Base-by-base conservation (phyloP, 495 filamentous ascomycete species). In the Aspergillus olivimuriae region DNA sequence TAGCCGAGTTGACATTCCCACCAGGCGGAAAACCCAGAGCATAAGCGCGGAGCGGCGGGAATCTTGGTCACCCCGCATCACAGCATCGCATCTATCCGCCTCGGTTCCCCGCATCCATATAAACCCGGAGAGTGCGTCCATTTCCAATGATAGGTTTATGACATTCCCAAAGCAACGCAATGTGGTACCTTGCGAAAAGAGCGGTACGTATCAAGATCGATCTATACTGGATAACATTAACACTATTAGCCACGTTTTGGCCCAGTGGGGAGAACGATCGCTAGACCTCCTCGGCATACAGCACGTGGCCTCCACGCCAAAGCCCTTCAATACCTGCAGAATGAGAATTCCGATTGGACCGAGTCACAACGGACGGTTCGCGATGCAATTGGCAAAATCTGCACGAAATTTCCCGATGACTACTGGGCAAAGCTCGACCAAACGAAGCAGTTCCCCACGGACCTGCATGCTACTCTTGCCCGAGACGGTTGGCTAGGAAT, bases 401-500 rank as follows among this genome's bases (percentile, higher is more conserved):
- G 81, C 52, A 63, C 74, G 14, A 61, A 55, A 7, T 77, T 73
- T 35, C 63, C 73, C 38, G 68, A 73, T 40, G 73, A 75, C 36
- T 85, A 84, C 60, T 86, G 81, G 81, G 70, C 69, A n/a, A 57
- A 73, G 18, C 74, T 63, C 44, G 82, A 84, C 48, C 63, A 80
- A 37, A 69, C 61, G 16, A 74, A 73, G 41, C 57, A 73, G 32
- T 77, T 85, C 53, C 81, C 81, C 2, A 60, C 71, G 43, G 75
- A 80, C 11, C 70, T 87, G 23, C 78, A 83, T 55, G 63, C 71
- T 4, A 74, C 78, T 6, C 57, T 85, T 40, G 76, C 81, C 31
- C 69, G 72, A 35, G 76, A 76, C 49, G 79, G 81, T 4, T 86
- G 80, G 79, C 72, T 87, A n/a, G 81, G 82, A 11, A 82, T 84